Conservation (phyloP, 305 asterid genomes). For the Solanum hybrid region DNA sequence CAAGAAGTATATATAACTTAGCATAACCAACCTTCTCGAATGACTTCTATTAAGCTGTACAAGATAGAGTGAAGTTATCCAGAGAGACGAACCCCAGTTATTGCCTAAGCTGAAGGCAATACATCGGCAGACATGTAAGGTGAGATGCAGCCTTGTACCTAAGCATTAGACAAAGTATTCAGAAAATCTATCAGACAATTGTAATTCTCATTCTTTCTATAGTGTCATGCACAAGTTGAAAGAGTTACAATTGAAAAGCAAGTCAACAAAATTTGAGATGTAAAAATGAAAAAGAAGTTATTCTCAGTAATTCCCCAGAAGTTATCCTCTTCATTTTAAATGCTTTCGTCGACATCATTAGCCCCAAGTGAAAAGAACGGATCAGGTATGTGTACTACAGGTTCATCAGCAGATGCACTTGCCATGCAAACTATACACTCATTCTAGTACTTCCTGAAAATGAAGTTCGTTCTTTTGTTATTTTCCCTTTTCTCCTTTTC, state of each 20-base stretch:
- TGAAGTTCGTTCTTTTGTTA: background rate
- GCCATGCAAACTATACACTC: background rate
- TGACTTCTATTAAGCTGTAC: background rate
- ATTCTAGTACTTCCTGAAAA: background rate
- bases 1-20: background rate
- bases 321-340: background rate
- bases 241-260: background rate
- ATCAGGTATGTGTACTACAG: background rate
- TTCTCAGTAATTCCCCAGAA: background rate
- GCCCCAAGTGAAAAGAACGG: background rate
- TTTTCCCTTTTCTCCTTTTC: background rate
- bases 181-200: background rate
- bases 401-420: background rate
- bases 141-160: conserved; percentile 85
- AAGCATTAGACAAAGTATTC: conserved; percentile 15
- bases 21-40: background rate
- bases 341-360: background rate
- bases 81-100: background rate
- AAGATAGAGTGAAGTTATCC: background rate
- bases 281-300: background rate
- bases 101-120: conserved; percentile 40
- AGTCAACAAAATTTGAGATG: background rate
- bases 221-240: background rate
- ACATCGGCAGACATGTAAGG: conserved; percentile 81
- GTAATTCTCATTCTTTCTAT: background rate